phyloP scores from a whole-genome alignment of 2,329 filamentous ascomycete species.

The Dissoconium aciculare region DNA sequence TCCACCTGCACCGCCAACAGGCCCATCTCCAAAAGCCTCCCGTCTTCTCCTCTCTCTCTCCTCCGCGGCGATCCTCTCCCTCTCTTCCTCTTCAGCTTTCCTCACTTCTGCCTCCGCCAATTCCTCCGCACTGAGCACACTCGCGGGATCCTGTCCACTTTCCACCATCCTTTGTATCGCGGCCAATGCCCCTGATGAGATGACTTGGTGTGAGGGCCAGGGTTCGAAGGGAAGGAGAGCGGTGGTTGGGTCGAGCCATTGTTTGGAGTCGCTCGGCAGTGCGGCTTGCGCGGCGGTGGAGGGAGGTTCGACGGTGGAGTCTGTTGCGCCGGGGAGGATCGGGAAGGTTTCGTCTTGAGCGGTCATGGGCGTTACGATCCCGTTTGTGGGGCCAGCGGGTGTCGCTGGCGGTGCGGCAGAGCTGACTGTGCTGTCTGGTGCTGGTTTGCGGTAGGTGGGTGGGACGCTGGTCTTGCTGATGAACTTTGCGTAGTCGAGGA shows the following conservation, averaged over 20 bases:
- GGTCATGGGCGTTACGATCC: slow-evolving; percentile 18
- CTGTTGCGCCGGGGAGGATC: no score
- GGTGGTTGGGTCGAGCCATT: no score
- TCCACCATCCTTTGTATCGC: slow-evolving; percentile 45
- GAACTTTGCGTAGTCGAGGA: slow-evolving; percentile 62
- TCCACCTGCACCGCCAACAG: not conserved
- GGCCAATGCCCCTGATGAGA: slow-evolving; percentile 53
- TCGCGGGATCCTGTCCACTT: slow-evolving; percentile 44
- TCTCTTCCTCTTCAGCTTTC: slow-evolving; percentile 26
- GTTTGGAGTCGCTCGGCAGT: no score
- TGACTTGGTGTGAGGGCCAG: slow-evolving; percentile 59
- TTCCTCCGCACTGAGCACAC: slow-evolving; percentile 29
- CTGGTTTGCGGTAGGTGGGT: slow-evolving; percentile 34
- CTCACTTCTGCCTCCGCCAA: slow-evolving; percentile 25
- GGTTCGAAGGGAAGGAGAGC: slow-evolving; percentile 49
- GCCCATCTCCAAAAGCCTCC: not conserved
- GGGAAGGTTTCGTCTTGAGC: slow-evolving; percentile 26
- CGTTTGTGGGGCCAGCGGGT: slow-evolving; percentile 7
- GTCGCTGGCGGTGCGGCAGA: no score
- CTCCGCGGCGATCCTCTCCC: slow-evolving; percentile 22
- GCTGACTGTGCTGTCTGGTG: no score
- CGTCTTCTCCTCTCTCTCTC: slow-evolving; percentile 12
- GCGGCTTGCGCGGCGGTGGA: no score
- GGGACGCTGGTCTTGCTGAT: slow-evolving; percentile 71
- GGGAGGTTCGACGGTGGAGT: no score